Base-by-base conservation (phyloP, 495 filamentous ascomycete species). In the Aspergillus nanangensis region DNA sequence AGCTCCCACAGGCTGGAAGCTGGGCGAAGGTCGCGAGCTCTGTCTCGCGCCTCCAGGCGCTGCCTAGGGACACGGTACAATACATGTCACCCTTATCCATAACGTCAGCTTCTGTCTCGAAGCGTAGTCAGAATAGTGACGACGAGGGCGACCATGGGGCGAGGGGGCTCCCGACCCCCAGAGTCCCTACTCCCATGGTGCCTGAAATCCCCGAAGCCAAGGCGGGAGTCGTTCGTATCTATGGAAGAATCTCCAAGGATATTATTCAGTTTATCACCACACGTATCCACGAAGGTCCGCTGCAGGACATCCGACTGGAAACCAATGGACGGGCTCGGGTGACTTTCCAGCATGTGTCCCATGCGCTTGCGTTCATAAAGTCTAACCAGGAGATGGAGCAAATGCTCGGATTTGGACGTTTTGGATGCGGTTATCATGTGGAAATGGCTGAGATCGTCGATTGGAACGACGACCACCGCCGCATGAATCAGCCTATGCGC, bases 401-500 rank as follows among this genome's bases (percentile, higher is more conserved):
- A 19, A 48, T 52, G 38, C 31, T 51, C 17, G 60, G 57, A 19
- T 49, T 45, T 52, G 52, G 53, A 41, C 55, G 59, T 44, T 51
- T 65, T 58, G 64, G 64, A 25, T 20, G 9, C n/a, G 57, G 56
- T 21, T 61, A 59, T 23, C 36, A 38, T 8, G 50, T 63, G 23
- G 57, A 58, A 24, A 24, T 66, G 35, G 53, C 48, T 5, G 51
- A 60, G 48, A 44, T 58, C 11, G 47, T 59, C 18, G 53, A 61
- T 40, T 65, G 60, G 61, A 62, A 59, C 36, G 61, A 61, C 10
- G 58, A 62, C 20, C 53, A 55, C 41, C 51, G 52, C 21, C 55
- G 57, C 20, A 67, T 67, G 64, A 58, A 57, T 19, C 57, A 62
- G 48, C 63, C 63, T 4, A 49, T 52, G 32, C 53, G 60, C n/a